Percentiles rank a stretch among this genome's conserved stretches.
Conservation (phyloP, 331 rosid species). For the Quercus lobata region DNA sequence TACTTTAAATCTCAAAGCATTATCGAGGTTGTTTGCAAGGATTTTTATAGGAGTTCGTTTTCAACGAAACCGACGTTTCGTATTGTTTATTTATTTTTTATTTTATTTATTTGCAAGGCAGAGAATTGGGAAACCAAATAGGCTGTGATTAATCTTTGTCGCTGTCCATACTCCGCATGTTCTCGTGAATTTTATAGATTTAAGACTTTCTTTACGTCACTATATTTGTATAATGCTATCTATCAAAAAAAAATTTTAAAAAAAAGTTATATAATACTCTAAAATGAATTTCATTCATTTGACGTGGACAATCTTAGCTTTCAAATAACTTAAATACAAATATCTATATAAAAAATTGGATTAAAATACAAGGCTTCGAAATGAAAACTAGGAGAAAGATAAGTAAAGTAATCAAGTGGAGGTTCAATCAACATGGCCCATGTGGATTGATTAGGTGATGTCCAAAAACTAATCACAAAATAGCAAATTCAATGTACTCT, state of each 20-base stretch:
- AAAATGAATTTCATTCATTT: neutral
- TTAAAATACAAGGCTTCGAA: constrained; percentile 21
- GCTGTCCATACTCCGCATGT: constrained; percentile 32
- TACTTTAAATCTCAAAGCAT: neutral
- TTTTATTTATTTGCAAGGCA: neutral
- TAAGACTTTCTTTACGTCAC: constrained; percentile 7
- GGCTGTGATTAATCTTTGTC: constrained; percentile 37
- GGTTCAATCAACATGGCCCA: constrained; percentile 32
- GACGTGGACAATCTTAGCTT: neutral
- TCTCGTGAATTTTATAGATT: constrained; percentile 18
- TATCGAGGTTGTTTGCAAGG: constrained; percentile 27
- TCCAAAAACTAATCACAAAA: constrained; percentile 25
- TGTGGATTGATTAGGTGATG: constrained; percentile 45
- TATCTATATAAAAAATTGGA: constrained; percentile 1
- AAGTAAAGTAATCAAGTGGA: constrained; percentile 23
- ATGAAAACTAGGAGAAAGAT: neutral
- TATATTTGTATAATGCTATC: neutral
- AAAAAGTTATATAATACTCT: neutral
- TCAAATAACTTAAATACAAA: constrained; percentile 3
- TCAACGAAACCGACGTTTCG: constrained; percentile 26
- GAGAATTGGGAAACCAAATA: constrained; percentile 8
- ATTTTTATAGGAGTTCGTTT: constrained; percentile 35
- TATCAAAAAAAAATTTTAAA: too few species aligned
- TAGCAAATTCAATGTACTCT: constrained; percentile 20
- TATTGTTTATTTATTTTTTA: neutral